Conservation (phyloP, 192 early-diverging fungal genomes). For the Mortierella alpina region DNA sequence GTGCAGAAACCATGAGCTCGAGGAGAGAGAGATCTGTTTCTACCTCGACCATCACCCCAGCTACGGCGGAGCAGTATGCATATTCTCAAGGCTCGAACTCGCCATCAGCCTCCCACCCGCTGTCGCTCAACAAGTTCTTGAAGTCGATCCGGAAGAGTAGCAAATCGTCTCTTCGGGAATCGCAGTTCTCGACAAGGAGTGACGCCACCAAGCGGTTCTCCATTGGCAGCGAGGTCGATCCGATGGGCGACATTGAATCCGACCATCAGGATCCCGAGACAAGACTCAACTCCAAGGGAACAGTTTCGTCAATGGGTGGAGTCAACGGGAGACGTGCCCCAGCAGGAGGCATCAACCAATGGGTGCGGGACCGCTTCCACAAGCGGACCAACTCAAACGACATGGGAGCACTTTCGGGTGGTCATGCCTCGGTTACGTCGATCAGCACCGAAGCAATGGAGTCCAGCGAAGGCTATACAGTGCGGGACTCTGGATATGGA, state of each 20-base stretch:
- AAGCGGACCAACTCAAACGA: slow-evolving; percentile 46
- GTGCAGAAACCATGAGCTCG: not conserved
- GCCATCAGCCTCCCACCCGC: slow-evolving; percentile 7
- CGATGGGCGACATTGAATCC: slow-evolving; percentile 4
- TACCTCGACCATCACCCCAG: slow-evolving; percentile 9
- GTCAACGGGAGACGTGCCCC: not conserved
- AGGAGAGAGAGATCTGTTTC: slow-evolving; percentile 38
- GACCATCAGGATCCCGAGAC: slow-evolving; percentile 5
- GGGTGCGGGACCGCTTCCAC: slow-evolving; percentile 46
- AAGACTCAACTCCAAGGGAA: slow-evolving; percentile 19
- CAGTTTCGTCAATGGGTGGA: not conserved
- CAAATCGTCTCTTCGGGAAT: slow-evolving; percentile 20
- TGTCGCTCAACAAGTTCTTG: slow-evolving; percentile 44
- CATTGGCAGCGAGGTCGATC: slow-evolving; percentile 25
- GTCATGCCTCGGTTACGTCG: slow-evolving; percentile 16
- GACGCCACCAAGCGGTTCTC: slow-evolving; percentile 25
- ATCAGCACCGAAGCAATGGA: slow-evolving; percentile 13
- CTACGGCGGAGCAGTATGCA: not conserved
- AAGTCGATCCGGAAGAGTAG: slow-evolving; percentile 46
- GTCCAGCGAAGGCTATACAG: not conserved
- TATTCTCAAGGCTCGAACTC: not conserved
- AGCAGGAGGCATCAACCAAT: slow-evolving; percentile 28
- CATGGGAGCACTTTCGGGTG: slow-evolving; percentile 1
- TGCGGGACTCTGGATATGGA: slow-evolving; percentile 46
- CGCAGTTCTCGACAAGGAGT: not conserved